Conservation (phyloP, 2,329 filamentous ascomycete genomes). For the Pochonia chlamydosporia region DNA sequence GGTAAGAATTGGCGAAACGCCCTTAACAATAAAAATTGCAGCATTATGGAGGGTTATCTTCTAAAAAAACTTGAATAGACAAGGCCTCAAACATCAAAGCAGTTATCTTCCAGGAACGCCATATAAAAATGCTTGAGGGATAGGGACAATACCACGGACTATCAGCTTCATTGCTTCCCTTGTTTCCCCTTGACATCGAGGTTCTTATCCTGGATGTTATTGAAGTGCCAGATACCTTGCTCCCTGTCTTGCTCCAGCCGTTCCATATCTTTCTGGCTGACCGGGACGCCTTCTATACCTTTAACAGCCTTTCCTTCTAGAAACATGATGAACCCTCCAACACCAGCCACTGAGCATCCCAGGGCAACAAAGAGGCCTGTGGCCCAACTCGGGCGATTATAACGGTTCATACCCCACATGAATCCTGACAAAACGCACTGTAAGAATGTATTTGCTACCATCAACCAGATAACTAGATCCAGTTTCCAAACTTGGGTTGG, state of each 20-base stretch:
- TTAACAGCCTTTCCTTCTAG: conserved; percentile 68
- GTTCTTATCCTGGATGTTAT: conserved; percentile 33
- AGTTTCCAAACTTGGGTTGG: conserved; percentile 69
- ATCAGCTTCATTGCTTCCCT: background rate
- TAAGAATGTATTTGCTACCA: conserved; percentile 72
- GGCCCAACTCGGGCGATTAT: conserved; percentile 69
- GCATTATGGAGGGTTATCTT: no score
- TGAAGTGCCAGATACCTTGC: conserved; percentile 50
- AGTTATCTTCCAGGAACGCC: no score
- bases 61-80: no score
- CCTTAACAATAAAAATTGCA: no score
- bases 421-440: conserved; percentile 68
- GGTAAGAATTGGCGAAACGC: no score
- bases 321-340: conserved; percentile 65
- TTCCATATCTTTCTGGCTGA: conserved; percentile 49
- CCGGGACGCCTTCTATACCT: conserved; percentile 62
- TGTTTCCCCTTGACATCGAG: conserved; percentile 11
- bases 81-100: no score
- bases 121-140: no score
- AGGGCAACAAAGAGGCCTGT: conserved; percentile 74
- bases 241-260: conserved; percentile 47
- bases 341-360: conserved; percentile 62
- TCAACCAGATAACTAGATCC: conserved; percentile 73
- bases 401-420: conserved; percentile 78
- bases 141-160: no score